Evolutionary conservation across 305 asterid species (phyloP), one percentile per base, ranked within the genome.

Genomic region (Fraxinus sp.): DNA sequence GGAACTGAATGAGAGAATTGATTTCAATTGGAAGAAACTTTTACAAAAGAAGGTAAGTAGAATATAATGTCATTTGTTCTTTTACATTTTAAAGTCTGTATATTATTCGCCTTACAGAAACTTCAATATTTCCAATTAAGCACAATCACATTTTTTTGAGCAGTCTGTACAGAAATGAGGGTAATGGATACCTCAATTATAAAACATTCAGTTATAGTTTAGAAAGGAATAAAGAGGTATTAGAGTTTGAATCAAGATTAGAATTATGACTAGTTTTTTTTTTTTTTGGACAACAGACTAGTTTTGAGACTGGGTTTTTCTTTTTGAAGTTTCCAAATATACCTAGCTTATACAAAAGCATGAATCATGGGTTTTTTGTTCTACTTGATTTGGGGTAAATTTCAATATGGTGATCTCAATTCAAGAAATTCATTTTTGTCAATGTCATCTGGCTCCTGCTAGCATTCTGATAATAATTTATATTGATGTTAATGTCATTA

Each of bases 11-110:
- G 97, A 94, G 87, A 92, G 80, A 59, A 80, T 88, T 84, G 91
- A 93, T 84, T 96, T 94, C 91, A 92, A 93, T 82, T 96, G 99
- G 99, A 93, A 96, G 94, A 96, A 90, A 84, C 99, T 96, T 84
- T 78, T 96, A 83, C 95, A 93, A 1, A 96, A 96, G 87, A 96
- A 96, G 98, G 99, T 92, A 13, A 62, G 86, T 74, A 10, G 36
- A 85, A 37, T 35, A 36, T 82, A 14, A 77, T 49, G 13, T 79
- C 70, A 30, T 78, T 4, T 46, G 26, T 77, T 83, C 37, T 41
- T 37, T 68, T 18, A 72, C 35, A 62, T 11, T 30, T 24, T 1
- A 78, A 49, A 36, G 79, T 36, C 37, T 11, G 20, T 68, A 28
- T 68, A 30, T 10, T 16, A 28, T 30, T 68, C 22, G 33, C 39